Conservation (phyloP, 306 rosid species). For the Macrotyloma uniflorum region DNA sequence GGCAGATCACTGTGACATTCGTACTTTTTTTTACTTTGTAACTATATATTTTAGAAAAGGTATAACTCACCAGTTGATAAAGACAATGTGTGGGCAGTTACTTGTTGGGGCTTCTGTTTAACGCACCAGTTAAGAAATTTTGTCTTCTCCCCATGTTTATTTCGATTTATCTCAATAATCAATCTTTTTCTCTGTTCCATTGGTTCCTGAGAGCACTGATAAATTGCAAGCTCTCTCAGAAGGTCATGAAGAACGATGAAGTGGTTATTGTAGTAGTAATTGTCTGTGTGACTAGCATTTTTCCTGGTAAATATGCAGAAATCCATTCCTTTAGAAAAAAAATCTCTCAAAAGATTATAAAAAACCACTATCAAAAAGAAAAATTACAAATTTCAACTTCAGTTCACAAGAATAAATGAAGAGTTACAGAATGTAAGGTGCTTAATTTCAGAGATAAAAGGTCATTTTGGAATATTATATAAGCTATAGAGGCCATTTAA, state of each 20-base stretch:
- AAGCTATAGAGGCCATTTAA: not conserved
- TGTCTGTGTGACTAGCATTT: constrained; percentile 44
- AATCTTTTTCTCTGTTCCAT: constrained; percentile 52
- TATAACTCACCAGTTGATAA: constrained; percentile 62
- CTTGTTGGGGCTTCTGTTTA: constrained; percentile 34
- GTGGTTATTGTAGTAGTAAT: constrained; percentile 55
- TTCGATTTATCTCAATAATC: constrained; percentile 45
- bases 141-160: constrained; percentile 39
- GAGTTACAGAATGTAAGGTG: not conserved
- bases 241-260: constrained; percentile 56
- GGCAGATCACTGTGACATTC: not conserved
- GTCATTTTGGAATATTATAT: not conserved
- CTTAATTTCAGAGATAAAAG: not conserved
- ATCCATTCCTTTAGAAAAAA: not conserved
- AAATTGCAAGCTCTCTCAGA: constrained; percentile 68
- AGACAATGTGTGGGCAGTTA: constrained; percentile 52
- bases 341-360: not conserved
- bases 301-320: constrained; percentile 49
- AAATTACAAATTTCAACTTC: not conserved
- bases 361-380: constrained; percentile 19
- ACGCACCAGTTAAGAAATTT: constrained; percentile 10
- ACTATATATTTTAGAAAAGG: not conserved
- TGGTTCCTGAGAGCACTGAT: constrained; percentile 39
- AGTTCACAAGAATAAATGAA: not conserved
- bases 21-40: not conserved